Evolutionary conservation across 2,329 filamentous ascomycete species (phyloP).

Genomic region (Trichoderma breve): DNA sequence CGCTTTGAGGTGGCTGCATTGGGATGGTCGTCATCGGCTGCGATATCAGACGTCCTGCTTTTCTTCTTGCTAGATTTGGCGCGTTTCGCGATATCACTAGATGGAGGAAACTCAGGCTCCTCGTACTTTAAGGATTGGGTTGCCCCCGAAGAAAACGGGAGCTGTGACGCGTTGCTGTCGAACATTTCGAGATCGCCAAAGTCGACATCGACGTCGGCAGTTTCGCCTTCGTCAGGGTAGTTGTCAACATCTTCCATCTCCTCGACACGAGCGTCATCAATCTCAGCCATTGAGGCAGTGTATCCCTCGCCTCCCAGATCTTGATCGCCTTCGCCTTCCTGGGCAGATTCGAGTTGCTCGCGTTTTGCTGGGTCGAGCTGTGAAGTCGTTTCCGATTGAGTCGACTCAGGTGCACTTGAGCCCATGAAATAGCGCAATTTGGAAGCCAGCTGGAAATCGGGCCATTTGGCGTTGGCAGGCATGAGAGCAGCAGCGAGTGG

Average conservation of each 20-base stretch:
- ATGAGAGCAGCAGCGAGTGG: constrained; percentile 26
- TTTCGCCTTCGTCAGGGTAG: constrained; percentile 26
- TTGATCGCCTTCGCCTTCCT: constrained; percentile 24
- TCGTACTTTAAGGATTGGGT: constrained; percentile 34
- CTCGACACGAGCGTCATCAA: constrained; percentile 27
- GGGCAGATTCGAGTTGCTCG: constrained; percentile 20
- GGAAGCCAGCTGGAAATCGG: constrained; percentile 35
- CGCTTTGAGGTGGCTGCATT: constrained; percentile 27
- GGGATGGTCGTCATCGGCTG: constrained; percentile 23
- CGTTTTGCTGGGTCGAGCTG: not conserved
- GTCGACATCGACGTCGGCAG: constrained; percentile 30
- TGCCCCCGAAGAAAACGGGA: constrained; percentile 34
- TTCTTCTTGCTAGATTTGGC: constrained; percentile 35
- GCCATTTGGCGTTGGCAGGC: constrained; percentile 35
- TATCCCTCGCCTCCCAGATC: constrained; percentile 20
- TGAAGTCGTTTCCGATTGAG: constrained; percentile 24
- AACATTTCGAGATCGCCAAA: constrained; percentile 41
- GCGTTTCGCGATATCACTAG: constrained; percentile 32
- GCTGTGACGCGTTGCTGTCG: constrained; percentile 36
- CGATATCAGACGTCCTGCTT: constrained; percentile 21
- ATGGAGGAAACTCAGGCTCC: constrained; percentile 22
- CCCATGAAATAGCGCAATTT: constrained; percentile 32
- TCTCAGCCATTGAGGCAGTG: constrained; percentile 26
- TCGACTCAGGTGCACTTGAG: constrained; percentile 28
- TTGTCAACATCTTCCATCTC: constrained; percentile 29